phyloP scores from a whole-genome alignment of 495 filamentous ascomycete species.

The Aspergillus taichungensis region DNA sequence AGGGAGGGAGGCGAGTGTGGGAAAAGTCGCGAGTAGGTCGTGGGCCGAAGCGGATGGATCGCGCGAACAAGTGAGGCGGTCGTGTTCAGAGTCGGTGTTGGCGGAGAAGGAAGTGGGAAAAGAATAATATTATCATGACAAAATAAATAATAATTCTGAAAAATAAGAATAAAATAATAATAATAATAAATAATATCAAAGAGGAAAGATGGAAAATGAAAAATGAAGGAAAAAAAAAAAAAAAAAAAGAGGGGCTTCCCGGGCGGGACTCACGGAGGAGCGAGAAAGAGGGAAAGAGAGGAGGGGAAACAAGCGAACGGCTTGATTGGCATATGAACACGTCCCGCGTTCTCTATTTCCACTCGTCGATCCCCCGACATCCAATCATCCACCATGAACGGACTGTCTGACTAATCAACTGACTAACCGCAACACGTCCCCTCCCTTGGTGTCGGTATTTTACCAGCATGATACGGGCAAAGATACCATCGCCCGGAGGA shows the following conservation, averaged over 20 bases:
- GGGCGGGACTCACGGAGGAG: slow-evolving; percentile 16
- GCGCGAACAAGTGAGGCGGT: slow-evolving; percentile 21
- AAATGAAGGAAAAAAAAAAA: too few relatives aligned
- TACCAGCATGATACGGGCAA: too few relatives aligned
- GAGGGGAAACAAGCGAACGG: slow-evolving; percentile 10
- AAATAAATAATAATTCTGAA: too few relatives aligned
- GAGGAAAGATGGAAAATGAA: too few relatives aligned
- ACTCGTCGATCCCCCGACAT: not conserved
- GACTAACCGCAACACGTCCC: slow-evolving; percentile 8
- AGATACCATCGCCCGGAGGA: too few relatives aligned
- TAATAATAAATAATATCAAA: too few relatives aligned
- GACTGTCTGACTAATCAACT: slow-evolving; percentile 15
- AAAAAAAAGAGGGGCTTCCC: slow-evolving; percentile 12
- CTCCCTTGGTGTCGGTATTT: not conserved
- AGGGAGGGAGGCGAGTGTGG: slow-evolving; percentile 7
- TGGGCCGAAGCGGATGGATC: slow-evolving; percentile 16
- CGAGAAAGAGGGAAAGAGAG: too few relatives aligned
- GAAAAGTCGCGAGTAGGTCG: slow-evolving; percentile 11
- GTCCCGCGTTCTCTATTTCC: slow-evolving; percentile 10
- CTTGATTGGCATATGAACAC: slow-evolving; percentile 1
- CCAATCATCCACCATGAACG: slow-evolving; percentile 6
- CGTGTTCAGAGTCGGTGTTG: slow-evolving; percentile 14
- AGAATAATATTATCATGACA: not conserved
- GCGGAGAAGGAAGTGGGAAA: slow-evolving; percentile 9
- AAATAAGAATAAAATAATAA: too few relatives aligned